Evolutionary conservation across 352 stramenopile species (phyloP), one percentile per base, ranked within the genome.

Genomic region (Elongisporangium undulatum): DNA sequence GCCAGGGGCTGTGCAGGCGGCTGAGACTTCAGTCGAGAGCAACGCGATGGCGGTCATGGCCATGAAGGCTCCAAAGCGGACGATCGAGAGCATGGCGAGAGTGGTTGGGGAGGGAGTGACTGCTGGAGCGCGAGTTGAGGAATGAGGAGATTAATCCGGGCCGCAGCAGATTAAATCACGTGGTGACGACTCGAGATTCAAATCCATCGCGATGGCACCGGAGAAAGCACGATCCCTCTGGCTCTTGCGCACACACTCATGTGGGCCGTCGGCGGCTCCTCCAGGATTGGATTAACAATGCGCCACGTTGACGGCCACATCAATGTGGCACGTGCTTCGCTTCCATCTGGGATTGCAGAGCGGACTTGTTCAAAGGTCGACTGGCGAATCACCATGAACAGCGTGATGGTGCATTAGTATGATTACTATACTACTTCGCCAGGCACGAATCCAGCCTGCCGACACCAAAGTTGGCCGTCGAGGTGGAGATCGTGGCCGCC

Each of bases 1-100:
- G 3, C 71, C 68, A 12, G 62, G 66, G 1, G 55, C 63, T 9
- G 56, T 34, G 19, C 26, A 53, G 16, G 49, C 49, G 0, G 49
- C 29, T 13, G 29, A 41, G 24, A 34, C 24, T 34, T 41, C 9
- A 1, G 29, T 41, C 5, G 29, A 41, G 5, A 41, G 5, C 29
- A 41, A 2, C 29, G 29, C 29, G 13, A 41, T 9, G 13, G 9
- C 29, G 9, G 29, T 9, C 29, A 41, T 15, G 1, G 29, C 29
- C 29, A 41, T 4, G 9, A 41, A 41, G 29, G 29, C 29, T 6
- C 29, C 29, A 9, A 41, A 9, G 9, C 29, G 29, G 9, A 41
- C 5, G 1, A 41, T 9, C 8, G 29, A 41, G 29, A 41, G 29
- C 29, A 41, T 41, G 9, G 9, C 9, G 29, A 41, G 24, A 34